Base-by-base conservation (phyloP, 2,329 filamentous ascomycete species). In the Didymella pinodella region DNA sequence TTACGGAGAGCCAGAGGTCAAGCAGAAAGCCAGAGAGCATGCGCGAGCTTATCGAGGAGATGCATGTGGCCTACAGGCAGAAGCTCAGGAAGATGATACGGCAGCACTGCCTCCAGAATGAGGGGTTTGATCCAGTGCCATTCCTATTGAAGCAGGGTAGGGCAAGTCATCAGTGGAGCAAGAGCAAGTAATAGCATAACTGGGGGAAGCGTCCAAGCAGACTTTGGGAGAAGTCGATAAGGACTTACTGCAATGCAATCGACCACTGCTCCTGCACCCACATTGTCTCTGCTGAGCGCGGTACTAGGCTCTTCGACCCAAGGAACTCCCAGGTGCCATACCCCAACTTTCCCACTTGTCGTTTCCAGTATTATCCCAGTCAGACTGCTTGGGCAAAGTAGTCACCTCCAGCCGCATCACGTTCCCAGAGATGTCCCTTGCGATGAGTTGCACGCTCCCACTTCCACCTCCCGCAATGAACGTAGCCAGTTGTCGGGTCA, bases 311-410 rank as follows among this genome's bases (percentile, higher is more conserved):
- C 14, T 22, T 28, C 41, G 7, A 25, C 11, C 41, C 6, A 10
- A 7, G 4, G n/a, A 28, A 3, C n/a, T n/a, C 2, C 25, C 22
- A 26, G 41, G 41, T 20, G 25, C 18, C 41, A 26, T 44, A 7
- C 55, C 49, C 44, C 52, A 25, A 22, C 38, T 49, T 34, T 53
- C 45, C 55, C 55, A 58, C 4, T 48, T 31, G 1, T 58, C 47
- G 18, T 46, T 50, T 4, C 22, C 7, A 25, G 12, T 11, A 1
- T 40, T 2, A 1, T 12, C 16, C 29, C 36, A 32, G 7, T 46
- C 45, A 10, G 40, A 40, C 18, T 28, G 32, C 20, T 43, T 11
- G 14, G 41, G 32, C 4, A 14, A 26, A 5, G 25, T 45, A n/a
- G 18, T 8, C 1, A 54, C 7, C 20, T 31, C 14, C 14, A 40